Conservation (phyloP, 208 protist species). For the Vickermania ingenoplastis region DNA sequence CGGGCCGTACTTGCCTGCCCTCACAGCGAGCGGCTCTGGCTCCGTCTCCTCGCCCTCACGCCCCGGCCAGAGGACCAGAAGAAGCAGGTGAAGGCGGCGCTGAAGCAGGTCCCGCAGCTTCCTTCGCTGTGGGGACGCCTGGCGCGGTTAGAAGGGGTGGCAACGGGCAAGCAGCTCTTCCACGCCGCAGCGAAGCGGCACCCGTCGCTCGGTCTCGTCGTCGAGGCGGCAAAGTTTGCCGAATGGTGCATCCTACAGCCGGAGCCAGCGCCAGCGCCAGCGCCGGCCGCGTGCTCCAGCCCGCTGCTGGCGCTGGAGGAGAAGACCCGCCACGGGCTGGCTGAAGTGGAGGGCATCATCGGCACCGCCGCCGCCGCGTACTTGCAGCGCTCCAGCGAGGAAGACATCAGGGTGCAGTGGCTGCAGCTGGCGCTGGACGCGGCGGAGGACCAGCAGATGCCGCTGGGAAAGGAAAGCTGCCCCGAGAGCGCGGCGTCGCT, state of each 20-base stretch:
- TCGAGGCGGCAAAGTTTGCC: slow-evolving; percentile 74
- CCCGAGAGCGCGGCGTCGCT: too few relatives aligned
- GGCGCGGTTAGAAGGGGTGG: slow-evolving; percentile 43
- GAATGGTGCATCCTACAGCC: slow-evolving; percentile 23
- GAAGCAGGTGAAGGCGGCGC: slow-evolving; percentile 41
- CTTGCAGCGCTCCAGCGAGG: too few relatives aligned
- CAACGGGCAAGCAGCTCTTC: slow-evolving; percentile 59
- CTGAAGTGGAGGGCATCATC: not conserved
- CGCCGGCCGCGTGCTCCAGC: slow-evolving; percentile 1
- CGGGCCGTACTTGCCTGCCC: slow-evolving; percentile 65
- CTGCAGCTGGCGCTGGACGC: too few relatives aligned
- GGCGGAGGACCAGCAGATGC: too few relatives aligned
- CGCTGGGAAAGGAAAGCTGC: too few relatives aligned
- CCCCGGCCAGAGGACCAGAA: slow-evolving; percentile 36
- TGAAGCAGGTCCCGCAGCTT: slow-evolving; percentile 50
- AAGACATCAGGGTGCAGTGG: too few relatives aligned
- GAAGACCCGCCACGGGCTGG: not conserved
- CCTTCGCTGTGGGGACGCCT: slow-evolving; percentile 63
- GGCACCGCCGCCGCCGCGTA: too few relatives aligned
- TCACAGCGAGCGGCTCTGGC: slow-evolving; percentile 59
- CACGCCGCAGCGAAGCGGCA: slow-evolving; percentile 41
- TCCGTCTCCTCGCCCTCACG: slow-evolving; percentile 41
- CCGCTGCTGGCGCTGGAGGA: not conserved
- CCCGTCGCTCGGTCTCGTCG: slow-evolving; percentile 49
- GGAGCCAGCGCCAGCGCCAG: not conserved